Percentiles rank a stretch among this genome's conserved stretches.
Evolutionary conservation across 2,329 filamentous ascomycete genomes (phyloP).

Genomic region (Talaromyces atroroseus): DNA sequence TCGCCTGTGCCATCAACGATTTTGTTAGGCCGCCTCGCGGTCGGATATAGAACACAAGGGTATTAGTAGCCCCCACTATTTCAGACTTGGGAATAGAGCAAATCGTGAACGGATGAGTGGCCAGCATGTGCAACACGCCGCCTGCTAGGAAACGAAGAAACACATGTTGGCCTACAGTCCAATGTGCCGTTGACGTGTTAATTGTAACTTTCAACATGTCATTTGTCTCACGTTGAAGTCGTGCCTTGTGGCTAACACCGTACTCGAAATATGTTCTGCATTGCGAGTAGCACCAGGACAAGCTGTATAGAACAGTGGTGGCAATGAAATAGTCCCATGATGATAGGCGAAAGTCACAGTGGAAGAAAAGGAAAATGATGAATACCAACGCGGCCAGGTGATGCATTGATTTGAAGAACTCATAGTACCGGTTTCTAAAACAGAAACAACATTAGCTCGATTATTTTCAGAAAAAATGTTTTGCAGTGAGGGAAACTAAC

Average conservation of each 20-base stretch:
- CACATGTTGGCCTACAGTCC: constrained; percentile 59
- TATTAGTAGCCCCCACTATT: constrained; percentile 46
- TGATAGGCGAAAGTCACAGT: constrained; percentile 52
- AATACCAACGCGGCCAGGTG: constrained; percentile 50
- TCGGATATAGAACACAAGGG: constrained; percentile 52
- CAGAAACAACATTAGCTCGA: background rate
- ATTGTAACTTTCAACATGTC: constrained; percentile 48
- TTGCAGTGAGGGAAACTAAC: constrained; percentile 11
- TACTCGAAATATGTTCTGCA: constrained; percentile 47
- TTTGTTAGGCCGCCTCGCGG: constrained; percentile 48
- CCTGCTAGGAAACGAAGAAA: constrained; percentile 55
- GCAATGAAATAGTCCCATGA: constrained; percentile 61
- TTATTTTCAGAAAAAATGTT: background rate
- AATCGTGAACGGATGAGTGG: constrained; percentile 62
- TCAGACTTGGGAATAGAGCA: constrained; percentile 45
- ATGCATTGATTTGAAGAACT: constrained; percentile 58
- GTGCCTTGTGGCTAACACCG: constrained; percentile 42
- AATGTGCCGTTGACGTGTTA: constrained; percentile 44
- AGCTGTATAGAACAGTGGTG: constrained; percentile 47
- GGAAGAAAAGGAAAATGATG: constrained; percentile 56
- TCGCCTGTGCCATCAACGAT: constrained; percentile 37
- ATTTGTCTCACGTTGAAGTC: constrained; percentile 45
- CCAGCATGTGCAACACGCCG: constrained; percentile 42
- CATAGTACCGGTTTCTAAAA: constrained; percentile 50
- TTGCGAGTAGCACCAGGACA: constrained; percentile 43